Evolutionary conservation across 2,329 filamentous ascomycete genomes (phyloP), one percentile per base, ranked within the genome.

Genomic region (Claviceps maximensis): DNA sequence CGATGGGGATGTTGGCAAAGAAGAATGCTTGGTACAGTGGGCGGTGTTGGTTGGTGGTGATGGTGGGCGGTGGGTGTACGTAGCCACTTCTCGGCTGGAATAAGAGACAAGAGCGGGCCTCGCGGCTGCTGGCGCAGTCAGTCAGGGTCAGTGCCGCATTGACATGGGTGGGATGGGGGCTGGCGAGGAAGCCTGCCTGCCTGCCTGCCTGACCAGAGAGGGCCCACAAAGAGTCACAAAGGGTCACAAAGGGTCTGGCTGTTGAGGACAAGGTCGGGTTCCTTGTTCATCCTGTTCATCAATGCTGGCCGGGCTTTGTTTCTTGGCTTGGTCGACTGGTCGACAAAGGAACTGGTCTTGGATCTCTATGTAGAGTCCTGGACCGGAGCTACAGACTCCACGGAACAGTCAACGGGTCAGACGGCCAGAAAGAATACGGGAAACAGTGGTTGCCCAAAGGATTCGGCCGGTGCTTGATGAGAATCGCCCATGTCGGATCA

Each of bases 71-170:
- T 29, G 25, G 15, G 17, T 19, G 63, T 55, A 65, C 63, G 63
- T 65, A 63, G 64, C 63, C 63, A 65, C 57, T 65, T 64, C 57
- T 23, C 17, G 19, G 23, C 25, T 29, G 27, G 17, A 42, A 36
- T 25, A 29, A 27, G 17, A 44, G 29, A 46, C 41, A 51, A 53
- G 48, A 49, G 50, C 36, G 55, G 50, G 49, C 49, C 50, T 40
- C 23, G 52, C 49, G 53, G 56, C 45, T 44, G 51, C 55, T 53
- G 56, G 56, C 52, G 50, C 56, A 54, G 55, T 29, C 13, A 12
- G 27, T 40, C 52, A 48, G 54, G 53, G 55, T 29, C 13, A 12
- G 27, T 40, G 12, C 25, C 41, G 36, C 19, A 31, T n/a, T 50
- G 31, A 13, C 31, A 33, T 33, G 31, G 49, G 17, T 47, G 53